Percentiles rank a stretch among this genome's conserved stretches.
phyloP scores from a whole-genome alignment of 2,329 filamentous ascomycete species.

The Laburnicola sp. region DNA sequence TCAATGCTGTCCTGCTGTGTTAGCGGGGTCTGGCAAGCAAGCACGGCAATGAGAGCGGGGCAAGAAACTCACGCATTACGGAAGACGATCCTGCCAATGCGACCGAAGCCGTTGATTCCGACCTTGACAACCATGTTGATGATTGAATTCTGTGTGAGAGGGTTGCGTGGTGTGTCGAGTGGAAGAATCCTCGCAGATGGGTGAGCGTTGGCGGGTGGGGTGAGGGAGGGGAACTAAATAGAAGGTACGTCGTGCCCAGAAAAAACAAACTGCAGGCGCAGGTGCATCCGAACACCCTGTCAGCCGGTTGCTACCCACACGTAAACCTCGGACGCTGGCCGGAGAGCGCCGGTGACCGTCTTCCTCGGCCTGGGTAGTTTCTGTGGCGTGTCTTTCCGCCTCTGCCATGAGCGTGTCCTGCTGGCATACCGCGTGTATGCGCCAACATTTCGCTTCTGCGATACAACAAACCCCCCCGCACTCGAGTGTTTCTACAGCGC shows the following conservation, averaged over 20 bases:
- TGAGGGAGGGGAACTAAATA: slow-evolving; percentile 30
- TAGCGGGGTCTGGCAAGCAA: slow-evolving; percentile 16
- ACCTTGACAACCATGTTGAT: slow-evolving; percentile 60
- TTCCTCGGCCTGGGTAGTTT: no score
- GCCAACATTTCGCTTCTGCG: slow-evolving; percentile 4
- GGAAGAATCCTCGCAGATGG: slow-evolving; percentile 23
- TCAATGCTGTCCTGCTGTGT: slow-evolving; percentile 62
- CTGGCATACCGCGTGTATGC: neutral
- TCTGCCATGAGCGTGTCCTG: no score
- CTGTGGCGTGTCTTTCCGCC: no score
- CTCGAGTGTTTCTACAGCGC: slow-evolving; percentile 17
- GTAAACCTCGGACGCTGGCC: no score
- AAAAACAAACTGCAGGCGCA: no score
- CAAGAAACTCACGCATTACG: slow-evolving; percentile 76
- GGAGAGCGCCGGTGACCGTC: no score
- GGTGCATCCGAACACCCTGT: no score
- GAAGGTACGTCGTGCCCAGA: no score
- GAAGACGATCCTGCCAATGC: slow-evolving; percentile 99
- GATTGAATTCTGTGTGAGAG: slow-evolving; percentile 5
- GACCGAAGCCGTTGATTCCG: slow-evolving; percentile 99
- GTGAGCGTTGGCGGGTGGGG: slow-evolving; percentile 6
- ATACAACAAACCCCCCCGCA: slow-evolving; percentile 18
- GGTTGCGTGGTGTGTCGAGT: slow-evolving; percentile 2
- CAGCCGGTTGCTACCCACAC: no score
- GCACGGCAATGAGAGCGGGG: slow-evolving; percentile 4